Conservation (phyloP, 306 rosid species). For the Castanea crenata region DNA sequence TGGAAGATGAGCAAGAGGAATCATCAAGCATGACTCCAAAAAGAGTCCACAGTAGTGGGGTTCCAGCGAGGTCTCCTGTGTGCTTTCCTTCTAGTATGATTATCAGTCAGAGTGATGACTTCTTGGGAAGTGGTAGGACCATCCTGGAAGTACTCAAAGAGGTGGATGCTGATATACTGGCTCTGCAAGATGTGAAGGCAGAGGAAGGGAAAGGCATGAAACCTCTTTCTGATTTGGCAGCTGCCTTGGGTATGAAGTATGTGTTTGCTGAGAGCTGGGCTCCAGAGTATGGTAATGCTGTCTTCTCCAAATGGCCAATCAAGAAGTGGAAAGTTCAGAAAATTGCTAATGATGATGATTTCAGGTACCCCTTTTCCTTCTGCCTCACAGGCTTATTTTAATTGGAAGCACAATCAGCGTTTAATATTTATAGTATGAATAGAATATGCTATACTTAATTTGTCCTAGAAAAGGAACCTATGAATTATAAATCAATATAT, state of each 20-base stretch:
- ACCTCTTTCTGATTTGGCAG: constrained; percentile 84
- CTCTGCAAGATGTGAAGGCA: constrained; percentile 86
- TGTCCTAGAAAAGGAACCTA: background rate
- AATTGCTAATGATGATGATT: constrained; percentile 85
- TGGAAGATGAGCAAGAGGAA: constrained; percentile 27
- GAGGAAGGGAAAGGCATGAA: constrained; percentile 82
- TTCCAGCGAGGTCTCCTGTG: constrained; percentile 78
- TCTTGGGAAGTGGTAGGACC: constrained; percentile 54
- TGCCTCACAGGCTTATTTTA: background rate
- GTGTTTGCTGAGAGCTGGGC: constrained; percentile 98
- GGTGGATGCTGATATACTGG: constrained; percentile 73
- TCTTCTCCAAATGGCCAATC: constrained; percentile 85
- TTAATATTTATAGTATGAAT: background rate
- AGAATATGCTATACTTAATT: background rate
- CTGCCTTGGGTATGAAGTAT: constrained; percentile 79
- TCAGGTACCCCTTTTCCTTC: constrained; percentile 45
- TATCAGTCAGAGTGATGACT: constrained; percentile 46
- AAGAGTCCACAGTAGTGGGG: constrained; percentile 38
- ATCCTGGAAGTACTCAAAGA: constrained; percentile 73
- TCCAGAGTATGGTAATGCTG: constrained; percentile 88
- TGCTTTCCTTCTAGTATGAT: constrained; percentile 55
- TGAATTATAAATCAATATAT: background rate
- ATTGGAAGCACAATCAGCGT: background rate
- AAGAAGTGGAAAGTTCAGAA: constrained; percentile 79
- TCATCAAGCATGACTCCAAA: constrained; percentile 25